Evolutionary conservation across 306 rosid species (phyloP), one percentile per base, ranked within the genome.

Genomic region (Vigna radiata): DNA sequence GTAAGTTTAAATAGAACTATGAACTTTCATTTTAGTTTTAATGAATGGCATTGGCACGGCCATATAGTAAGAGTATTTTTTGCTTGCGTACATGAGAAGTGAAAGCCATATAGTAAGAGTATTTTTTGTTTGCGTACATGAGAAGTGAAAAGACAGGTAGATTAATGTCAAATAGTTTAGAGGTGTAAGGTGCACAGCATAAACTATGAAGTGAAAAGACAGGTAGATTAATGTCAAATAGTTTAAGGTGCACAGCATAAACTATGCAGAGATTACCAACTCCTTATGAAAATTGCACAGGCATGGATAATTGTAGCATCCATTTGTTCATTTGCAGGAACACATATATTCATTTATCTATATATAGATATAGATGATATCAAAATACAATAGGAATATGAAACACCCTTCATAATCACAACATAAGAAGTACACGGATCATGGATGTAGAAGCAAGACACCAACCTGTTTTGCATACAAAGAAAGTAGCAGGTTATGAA

Each of bases 401-500:
- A 61, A 55, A 61, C 52, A 61, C 31, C 64, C 37, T 66, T 53
- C 21, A 36, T 46, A 36, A 61, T 56, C 70, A 61, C 44, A 9
- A 73, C n/a, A 83, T 60, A 64, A 82, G 68, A 70, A 56, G 75
- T 36, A 37, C 43, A 60, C 16, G 44, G 43, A 29, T 31, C 76
- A 63, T 7, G 16, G 64, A 71, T 77, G 27, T 21, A 60, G 16
- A 68, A 64, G 86, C 44, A 79, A 79, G 76, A 70, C 68, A 85
- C 53, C 75, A 67, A 94, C 98, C 98, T 95, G 96, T 87, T 92
- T 90, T 73, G 97, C 97, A 88, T 95, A 95, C 68, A 95, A 83
- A 56, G 97, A 89, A 76, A 92, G 96, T 75, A 95, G 92, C 86
- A 95, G 89, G 84, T 95, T 95, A 85, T 92, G 97, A 85, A 92